phyloP scores from a whole-genome alignment of 805 yeast species.

The Ogataea parapolymorpha region DNA sequence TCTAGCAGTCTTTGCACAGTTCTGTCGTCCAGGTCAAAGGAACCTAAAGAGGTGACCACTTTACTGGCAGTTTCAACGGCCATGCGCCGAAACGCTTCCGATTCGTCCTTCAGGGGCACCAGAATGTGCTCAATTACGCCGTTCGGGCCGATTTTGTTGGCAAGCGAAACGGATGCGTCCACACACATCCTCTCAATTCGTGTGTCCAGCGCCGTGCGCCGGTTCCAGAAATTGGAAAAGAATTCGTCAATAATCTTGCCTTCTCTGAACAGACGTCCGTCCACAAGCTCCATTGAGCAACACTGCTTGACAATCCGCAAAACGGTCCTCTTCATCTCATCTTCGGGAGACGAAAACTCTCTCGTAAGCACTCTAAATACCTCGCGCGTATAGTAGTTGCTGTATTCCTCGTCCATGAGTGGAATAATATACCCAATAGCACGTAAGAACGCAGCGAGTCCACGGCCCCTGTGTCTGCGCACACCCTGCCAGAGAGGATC shows the following conservation, averaged over 20 bases:
- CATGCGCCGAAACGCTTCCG: slow-evolving; percentile 78
- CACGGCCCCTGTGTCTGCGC: slow-evolving; percentile 70
- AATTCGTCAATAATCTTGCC: slow-evolving; percentile 56
- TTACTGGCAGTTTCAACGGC: slow-evolving; percentile 66
- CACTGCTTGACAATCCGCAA: slow-evolving; percentile 65
- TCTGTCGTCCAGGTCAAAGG: slow-evolving; percentile 58
- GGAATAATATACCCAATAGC: slow-evolving; percentile 82
- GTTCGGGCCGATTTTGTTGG: slow-evolving; percentile 64
- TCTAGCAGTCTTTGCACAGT: slow-evolving; percentile 67
- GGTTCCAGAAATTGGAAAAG: slow-evolving; percentile 72
- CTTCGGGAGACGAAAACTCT: slow-evolving; percentile 80
- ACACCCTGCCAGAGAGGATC: slow-evolving; percentile 83
- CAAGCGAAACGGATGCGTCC: slow-evolving; percentile 65
- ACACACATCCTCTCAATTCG: slow-evolving; percentile 58
- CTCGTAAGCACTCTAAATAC: slow-evolving; percentile 62
- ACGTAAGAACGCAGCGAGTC: slow-evolving; percentile 69
- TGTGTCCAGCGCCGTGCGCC: slow-evolving; percentile 71
- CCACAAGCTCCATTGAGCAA: slow-evolving; percentile 56
- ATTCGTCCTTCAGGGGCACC: slow-evolving; percentile 68
- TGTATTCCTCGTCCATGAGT: slow-evolving; percentile 79
- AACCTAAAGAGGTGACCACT: slow-evolving; percentile 48
- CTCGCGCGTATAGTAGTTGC: slow-evolving; percentile 73
- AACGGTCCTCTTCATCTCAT: slow-evolving; percentile 78
- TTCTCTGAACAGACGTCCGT: slow-evolving; percentile 44
- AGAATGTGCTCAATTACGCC: slow-evolving; percentile 57